These are phyloP conservation scores for Paramyrothecium roridum DNA, from an alignment of 2,329 filamentous ascomycete genomes.

Conservation along the genomic window DNA sequence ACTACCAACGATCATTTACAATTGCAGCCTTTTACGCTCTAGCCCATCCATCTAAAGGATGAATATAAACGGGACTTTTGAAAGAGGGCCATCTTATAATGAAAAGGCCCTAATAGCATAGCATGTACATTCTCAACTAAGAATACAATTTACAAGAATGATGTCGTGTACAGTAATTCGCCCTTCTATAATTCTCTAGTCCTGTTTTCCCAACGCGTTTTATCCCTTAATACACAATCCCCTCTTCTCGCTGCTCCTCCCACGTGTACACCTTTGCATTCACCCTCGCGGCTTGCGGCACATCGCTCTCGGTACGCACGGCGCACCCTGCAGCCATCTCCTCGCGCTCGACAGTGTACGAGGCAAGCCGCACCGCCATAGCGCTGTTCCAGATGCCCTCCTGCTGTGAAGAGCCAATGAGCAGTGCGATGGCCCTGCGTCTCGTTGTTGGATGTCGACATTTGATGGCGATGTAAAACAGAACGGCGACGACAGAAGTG, in stretches of 20 bases:
- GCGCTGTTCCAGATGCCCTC: background rate
- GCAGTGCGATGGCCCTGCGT: background rate
- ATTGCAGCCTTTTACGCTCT: no score
- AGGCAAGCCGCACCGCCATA: background rate
- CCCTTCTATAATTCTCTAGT: no score
- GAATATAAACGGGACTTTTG: no score
- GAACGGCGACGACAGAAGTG: background rate
- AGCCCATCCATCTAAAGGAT: no score
- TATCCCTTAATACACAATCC: no score
- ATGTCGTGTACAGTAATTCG: no score
- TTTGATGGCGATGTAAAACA: background rate
- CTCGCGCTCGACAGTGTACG: background rate
- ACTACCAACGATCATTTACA: no score
- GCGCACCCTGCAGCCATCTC: background rate
- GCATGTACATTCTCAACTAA: no score
- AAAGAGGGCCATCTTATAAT: no score
- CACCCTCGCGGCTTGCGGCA: background rate
- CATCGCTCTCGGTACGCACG: background rate
- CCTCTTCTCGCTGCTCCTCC: background rate
- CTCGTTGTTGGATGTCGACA: background rate
- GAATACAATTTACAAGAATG: no score
- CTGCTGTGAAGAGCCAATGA: background rate
- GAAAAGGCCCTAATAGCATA: no score
- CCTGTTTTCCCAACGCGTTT: no score
- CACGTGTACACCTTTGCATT: background rate